phyloP scores from a whole-genome alignment of 345 rosid species.

The Barbarea vulgaris region DNA sequence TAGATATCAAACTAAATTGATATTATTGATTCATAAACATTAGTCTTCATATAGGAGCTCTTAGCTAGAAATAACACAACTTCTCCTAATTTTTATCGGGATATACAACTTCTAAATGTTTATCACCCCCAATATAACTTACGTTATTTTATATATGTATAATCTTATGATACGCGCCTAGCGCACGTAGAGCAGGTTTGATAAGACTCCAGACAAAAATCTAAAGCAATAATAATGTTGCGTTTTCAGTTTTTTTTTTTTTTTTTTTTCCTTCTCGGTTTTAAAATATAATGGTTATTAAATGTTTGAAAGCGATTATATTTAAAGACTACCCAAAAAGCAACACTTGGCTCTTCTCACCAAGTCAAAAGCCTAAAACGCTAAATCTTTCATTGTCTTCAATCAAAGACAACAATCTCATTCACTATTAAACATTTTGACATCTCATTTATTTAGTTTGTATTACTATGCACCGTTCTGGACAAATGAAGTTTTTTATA shows the following conservation, averaged over 20 bases:
- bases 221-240: conserved; percentile 34
- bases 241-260: conserved; percentile 6
- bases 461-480: background rate
- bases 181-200: conserved; percentile 18
- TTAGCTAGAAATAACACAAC: no score
- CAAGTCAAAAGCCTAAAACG: conserved; percentile 52
- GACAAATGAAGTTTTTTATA: no score
- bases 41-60: no score
- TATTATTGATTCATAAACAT: no score
- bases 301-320: conserved; percentile 20
- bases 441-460: background rate
- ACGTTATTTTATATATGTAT: no score
- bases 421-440: conserved; percentile 1
- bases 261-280: background rate
- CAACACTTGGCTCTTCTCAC: conserved; percentile 34
- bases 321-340: conserved; percentile 30
- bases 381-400: conserved; percentile 39
- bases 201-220: conserved; percentile 11
- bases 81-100: no score
- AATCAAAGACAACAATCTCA: conserved; percentile 14
- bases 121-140: no score
- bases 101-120: no score
- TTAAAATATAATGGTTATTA: background rate
- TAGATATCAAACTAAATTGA: no score
- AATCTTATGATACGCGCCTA: conserved; percentile 16